Evolutionary conservation across 106 monocot species (phyloP), one percentile per base, ranked within the genome.

Genomic region (Allium cepa): DNA sequence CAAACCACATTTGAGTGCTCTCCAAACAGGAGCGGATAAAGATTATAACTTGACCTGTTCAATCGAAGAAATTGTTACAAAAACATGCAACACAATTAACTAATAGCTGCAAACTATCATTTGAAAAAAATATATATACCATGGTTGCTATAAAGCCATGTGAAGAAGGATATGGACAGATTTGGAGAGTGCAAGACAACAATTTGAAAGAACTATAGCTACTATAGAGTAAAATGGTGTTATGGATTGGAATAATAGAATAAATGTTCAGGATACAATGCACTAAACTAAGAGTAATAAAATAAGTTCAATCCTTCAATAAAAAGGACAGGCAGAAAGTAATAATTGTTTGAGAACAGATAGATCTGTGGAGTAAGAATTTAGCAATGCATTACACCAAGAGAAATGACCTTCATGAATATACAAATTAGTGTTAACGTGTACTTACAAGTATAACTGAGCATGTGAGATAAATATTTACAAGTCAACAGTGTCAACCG

Each of bases 1-100:
- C 55, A 68, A 77, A 72, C 80, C 71, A 80, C 72, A 77, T 83
- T 70, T 76, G 79, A 26, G 57, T 17, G 18, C 9, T 61, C 58
- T 22, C 59, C 57, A 59, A 49, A 36, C 36, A 36, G 36, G 36
- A 36, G 5, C 36, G 5, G 36, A 36, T 36, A 36, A 36, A 36
- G 3, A 36, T 36, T 36, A 75, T 62, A 75, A 84, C 74, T 80
- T 82, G 75, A 61, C 65, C 63, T 58, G 57, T 46, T 8, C 53
- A 73, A 17, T 11, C 26, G 11, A 49, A 53, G 60, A 56, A 60
- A 27, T 5, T 3, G 64, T 47, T 26, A 64, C 17, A 16, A 49
- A 3, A 13, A 46, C 62, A 63, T 46, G 14, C 8, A 5, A 7
- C 11, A 46, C 46, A 46, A 36, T 36, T 49, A 4, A 1, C 47